Base-by-base conservation (phyloP, 2,329 filamentous ascomycete species). In the Boeremia exigua region DNA sequence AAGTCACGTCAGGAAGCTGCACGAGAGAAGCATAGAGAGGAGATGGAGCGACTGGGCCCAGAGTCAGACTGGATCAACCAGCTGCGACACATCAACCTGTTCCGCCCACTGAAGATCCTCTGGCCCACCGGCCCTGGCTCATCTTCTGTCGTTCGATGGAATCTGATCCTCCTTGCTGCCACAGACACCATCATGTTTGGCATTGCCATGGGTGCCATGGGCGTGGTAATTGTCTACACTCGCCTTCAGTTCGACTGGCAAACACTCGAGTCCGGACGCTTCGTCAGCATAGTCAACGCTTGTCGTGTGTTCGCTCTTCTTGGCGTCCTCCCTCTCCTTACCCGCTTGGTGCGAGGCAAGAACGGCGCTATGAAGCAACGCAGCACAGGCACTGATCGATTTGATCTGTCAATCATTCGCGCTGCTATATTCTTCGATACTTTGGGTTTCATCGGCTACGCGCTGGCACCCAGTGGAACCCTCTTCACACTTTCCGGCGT, bases 131-230 rank as follows among this genome's bases (percentile, higher is more conserved):
- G 88, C 0, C 83, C 82, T 0, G 85, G 86, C 2, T 86, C 82
- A 70, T 79, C 83, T 67, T 62, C 79, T 32, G 76, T 82, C 1
- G 78, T 96, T 28, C 87, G 92, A 14, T 82, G 88, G 49, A 99
- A 99, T 70, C 79, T 99, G n/a, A 72, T 96, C 3, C 78, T 94
- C 0, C 82, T 99, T 8, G 90, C 92, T 2, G 80, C 87, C 6
- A 87, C 93, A 51, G 95, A 98, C 70, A 90, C 89, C 25, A 86
- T 91, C 60, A 84, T 96, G 62, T 89, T 97, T 58, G 89, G 91
- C 19, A 84, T 92, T 0, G 87, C 88, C 7, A 90, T 97, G 82
- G 91, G 93, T 43, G 85, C 87, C 0, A 87, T 91, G 58, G 86
- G 88, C n/a, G 87, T 97, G 32, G 82, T 95, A 17, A 82, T 98